Evolutionary conservation across 2,329 filamentous ascomycete species (phyloP).

Genomic region (Tympanopsis confertula): DNA sequence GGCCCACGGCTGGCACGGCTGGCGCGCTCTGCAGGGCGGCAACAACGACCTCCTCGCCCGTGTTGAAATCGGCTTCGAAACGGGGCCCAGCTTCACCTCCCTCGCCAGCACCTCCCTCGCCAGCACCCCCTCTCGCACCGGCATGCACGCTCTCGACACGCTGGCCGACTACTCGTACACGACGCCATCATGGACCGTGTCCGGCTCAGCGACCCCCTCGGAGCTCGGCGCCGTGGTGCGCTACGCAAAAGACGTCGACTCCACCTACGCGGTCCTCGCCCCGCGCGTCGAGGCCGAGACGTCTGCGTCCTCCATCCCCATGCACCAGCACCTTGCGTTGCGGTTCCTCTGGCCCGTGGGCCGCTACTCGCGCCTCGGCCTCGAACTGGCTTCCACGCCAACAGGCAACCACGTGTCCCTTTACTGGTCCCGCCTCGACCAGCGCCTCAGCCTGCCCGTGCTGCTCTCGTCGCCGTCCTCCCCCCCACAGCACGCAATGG

Average conservation of each 20-base stretch:
- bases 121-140: neutral
- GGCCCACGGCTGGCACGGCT: neutral
- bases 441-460: constrained; percentile 30
- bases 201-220: neutral
- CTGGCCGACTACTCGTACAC: neutral
- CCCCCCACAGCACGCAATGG: constrained; percentile 18
- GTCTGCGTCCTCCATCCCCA: constrained; percentile 19
- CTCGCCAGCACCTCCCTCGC: neutral
- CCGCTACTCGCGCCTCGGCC: constrained; percentile 26
- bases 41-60: neutral
- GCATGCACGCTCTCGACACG: neutral
- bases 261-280: neutral
- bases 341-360: constrained; percentile 29
- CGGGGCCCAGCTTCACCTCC: neutral
- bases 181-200: neutral
- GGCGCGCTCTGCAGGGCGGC: no score
- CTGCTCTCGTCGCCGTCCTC: constrained; percentile 17
- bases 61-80: neutral
- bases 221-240: neutral
- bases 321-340: constrained; percentile 24
- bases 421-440: constrained; percentile 32
- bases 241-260: neutral
- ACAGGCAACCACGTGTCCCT: constrained; percentile 27
- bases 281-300: constrained; percentile 28
- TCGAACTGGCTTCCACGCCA: constrained; percentile 29